These are phyloP conservation scores for Arthrobotrys pseudoclavata DNA, from an alignment of 2,329 filamentous ascomycete species.

Conservation along the genomic window DNA sequence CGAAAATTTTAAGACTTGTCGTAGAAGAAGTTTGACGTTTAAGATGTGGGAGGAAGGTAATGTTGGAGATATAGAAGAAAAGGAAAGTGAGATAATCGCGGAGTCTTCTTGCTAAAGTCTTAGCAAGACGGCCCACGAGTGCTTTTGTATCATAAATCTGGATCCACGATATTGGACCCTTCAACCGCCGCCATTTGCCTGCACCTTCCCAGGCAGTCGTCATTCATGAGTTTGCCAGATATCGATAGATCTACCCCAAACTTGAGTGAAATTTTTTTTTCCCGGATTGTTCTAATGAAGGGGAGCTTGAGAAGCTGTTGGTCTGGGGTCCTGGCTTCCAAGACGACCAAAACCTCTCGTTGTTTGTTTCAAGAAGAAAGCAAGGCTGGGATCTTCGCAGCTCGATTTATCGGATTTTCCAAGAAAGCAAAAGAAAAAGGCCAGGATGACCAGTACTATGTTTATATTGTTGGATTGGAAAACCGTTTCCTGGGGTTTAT, in stretches of 20 bases:
- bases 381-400: slow-evolving; percentile 20
- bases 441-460: slow-evolving; percentile 21
- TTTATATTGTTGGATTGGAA: slow-evolving; percentile 31
- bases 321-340: slow-evolving; percentile 25
- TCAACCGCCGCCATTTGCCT: slow-evolving; percentile 20
- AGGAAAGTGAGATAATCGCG: slow-evolving; percentile 34
- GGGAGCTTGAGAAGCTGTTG: slow-evolving; percentile 17
- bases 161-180: slow-evolving; percentile 34
- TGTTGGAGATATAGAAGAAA: slow-evolving; percentile 23
- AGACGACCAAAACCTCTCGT: slow-evolving; percentile 13
- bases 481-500: neutral
- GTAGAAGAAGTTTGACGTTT: slow-evolving; percentile 10
- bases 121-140: slow-evolving; percentile 4
- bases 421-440: slow-evolving; percentile 21
- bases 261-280: slow-evolving; percentile 4
- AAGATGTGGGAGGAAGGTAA: slow-evolving; percentile 14
- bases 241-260: slow-evolving; percentile 16
- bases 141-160: slow-evolving; percentile 45
- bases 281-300: slow-evolving; percentile 13
- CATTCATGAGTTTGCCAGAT: slow-evolving; percentile 53
- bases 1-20: slow-evolving; percentile 20
- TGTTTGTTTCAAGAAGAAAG: slow-evolving; percentile 34
- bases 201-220: slow-evolving; percentile 44
- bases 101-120: slow-evolving; percentile 26
- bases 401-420: slow-evolving; percentile 5